These are phyloP conservation scores for Pseudogymnoascus sp. DNA, from an alignment of 2,329 filamentous ascomycete species.

Conservation along the genomic window DNA sequence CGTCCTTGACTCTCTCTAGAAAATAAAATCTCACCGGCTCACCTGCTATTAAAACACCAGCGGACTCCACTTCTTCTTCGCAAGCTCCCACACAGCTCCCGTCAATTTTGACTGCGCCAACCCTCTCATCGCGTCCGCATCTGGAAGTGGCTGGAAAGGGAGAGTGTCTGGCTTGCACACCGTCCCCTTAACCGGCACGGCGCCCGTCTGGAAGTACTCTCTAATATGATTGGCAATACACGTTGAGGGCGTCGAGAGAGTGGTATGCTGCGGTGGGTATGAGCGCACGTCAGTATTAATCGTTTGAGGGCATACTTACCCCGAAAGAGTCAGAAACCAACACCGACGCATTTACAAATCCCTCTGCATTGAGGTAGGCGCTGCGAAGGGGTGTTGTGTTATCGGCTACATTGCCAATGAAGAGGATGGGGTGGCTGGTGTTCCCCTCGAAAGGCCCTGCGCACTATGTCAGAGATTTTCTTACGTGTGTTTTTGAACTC, in stretches of 20 bases:
- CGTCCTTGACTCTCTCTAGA: neutral
- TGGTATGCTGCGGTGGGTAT: slow-evolving; percentile 38
- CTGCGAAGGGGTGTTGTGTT: slow-evolving; percentile 30
- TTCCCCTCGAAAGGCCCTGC: slow-evolving; percentile 28
- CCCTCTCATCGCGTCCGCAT: neutral
- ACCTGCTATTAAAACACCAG: neutral
- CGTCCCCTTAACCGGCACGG: slow-evolving; percentile 37
- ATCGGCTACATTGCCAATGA: slow-evolving; percentile 31
- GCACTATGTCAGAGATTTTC: neutral
- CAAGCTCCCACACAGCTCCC: neutral
- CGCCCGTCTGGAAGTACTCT: slow-evolving; percentile 34
- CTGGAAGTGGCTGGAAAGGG: slow-evolving; percentile 31
- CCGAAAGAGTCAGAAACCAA: slow-evolving; percentile 45
- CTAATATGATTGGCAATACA: slow-evolving; percentile 31
- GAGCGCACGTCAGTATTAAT: neutral
- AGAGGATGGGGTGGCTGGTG: slow-evolving; percentile 31
- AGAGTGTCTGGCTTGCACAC: slow-evolving; percentile 40
- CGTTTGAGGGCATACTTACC: slow-evolving; percentile 28
- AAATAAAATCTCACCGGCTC: neutral
- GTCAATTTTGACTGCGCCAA: neutral
- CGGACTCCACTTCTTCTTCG: neutral
- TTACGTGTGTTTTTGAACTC: neutral
- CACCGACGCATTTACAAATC: slow-evolving; percentile 40
- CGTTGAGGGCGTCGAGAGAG: slow-evolving; percentile 28
- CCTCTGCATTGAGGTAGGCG: slow-evolving; percentile 26